These are phyloP conservation scores for Termitomyces sp. DNA, from an alignment of 1,284 basidiomycete genomes.

Conservation along the genomic window DNA sequence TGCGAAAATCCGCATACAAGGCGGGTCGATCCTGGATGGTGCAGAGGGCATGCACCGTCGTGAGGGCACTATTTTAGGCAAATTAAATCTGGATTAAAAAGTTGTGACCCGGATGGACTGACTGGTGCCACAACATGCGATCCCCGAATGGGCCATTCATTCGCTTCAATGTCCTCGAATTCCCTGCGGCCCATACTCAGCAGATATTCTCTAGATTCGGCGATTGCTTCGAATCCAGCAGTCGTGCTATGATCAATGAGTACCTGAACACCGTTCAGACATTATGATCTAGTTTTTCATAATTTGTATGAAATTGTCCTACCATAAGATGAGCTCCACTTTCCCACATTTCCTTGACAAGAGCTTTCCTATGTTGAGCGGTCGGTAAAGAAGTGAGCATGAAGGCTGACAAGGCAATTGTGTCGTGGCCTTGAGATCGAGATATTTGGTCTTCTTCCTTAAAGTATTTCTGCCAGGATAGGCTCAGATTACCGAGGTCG, in stretches of 20 bases:
- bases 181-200: conserved; percentile 65
- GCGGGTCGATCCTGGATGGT: conserved; percentile 44
- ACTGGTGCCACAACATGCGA: conserved; percentile 82
- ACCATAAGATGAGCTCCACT: conserved; percentile 82
- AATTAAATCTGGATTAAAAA: conserved; percentile 13
- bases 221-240: conserved; percentile 76
- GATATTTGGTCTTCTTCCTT: conserved; percentile 40
- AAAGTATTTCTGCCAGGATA: conserved; percentile 56
- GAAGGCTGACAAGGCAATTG: conserved; percentile 84
- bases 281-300: background rate
- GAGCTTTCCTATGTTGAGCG: conserved; percentile 54
- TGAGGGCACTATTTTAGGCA: conserved; percentile 68
- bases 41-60: conserved; percentile 79
- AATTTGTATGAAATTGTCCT: background rate
- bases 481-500: conserved; percentile 37
- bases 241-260: conserved; percentile 83
- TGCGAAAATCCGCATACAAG: conserved; percentile 84
- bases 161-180: conserved; percentile 39
- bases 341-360: conserved; percentile 85
- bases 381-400: conserved; percentile 71
- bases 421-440: conserved; percentile 38
- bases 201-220: conserved; percentile 78
- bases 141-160: conserved; percentile 40
- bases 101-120: conserved; percentile 26
- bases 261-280: conserved; percentile 58